A percentile compares a stretch with the other conserved stretches of the same genome.
These are phyloP conservation scores for Sporormia fimetaria DNA, from an alignment of 495 filamentous ascomycete species.

Conservation along the genomic window DNA sequence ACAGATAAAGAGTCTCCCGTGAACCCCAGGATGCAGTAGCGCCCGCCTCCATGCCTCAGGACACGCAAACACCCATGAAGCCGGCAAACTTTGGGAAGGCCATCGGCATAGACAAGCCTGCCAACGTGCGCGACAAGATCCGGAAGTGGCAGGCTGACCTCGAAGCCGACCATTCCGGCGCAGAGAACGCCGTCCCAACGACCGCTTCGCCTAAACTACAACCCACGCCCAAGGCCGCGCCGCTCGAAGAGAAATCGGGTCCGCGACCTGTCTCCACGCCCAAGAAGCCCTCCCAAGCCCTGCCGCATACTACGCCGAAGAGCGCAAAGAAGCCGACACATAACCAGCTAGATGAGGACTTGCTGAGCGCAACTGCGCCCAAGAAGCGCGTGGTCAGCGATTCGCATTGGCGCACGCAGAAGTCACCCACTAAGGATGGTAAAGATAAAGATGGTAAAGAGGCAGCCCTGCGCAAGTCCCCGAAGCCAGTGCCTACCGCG, in stretches of 20 bases:
- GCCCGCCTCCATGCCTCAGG: no score
- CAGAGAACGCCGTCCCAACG: constrained; percentile 14
- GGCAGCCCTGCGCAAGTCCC: constrained; percentile 5
- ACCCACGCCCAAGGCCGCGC: constrained; percentile 3
- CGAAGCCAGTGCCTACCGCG: constrained; percentile 19
- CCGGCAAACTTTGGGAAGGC: constrained; percentile 23
- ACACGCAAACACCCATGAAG: constrained; percentile 18
- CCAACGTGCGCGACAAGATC: constrained; percentile 26
- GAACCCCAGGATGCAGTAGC: no score
- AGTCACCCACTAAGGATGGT: constrained; percentile 17
- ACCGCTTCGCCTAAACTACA: constrained; percentile 13
- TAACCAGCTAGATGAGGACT: constrained; percentile 27
- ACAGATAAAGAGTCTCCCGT: no score
- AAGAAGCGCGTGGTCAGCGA: constrained; percentile 38
- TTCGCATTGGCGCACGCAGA: constrained; percentile 33
- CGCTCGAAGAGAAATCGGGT: constrained; percentile 6
- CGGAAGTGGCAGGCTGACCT: constrained; percentile 27
- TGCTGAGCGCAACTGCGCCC: constrained; percentile 30
- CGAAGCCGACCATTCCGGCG: constrained; percentile 15
- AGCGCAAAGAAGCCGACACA: constrained; percentile 22
- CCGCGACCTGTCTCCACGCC: constrained; percentile 7
- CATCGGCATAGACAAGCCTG: constrained; percentile 23
- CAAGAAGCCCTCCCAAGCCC: constrained; percentile 3
- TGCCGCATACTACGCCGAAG: constrained; percentile 14
- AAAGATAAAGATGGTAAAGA: no score